Base-by-base conservation (phyloP, 164 flowering plant genomes). In the Taxillus chinensis region DNA sequence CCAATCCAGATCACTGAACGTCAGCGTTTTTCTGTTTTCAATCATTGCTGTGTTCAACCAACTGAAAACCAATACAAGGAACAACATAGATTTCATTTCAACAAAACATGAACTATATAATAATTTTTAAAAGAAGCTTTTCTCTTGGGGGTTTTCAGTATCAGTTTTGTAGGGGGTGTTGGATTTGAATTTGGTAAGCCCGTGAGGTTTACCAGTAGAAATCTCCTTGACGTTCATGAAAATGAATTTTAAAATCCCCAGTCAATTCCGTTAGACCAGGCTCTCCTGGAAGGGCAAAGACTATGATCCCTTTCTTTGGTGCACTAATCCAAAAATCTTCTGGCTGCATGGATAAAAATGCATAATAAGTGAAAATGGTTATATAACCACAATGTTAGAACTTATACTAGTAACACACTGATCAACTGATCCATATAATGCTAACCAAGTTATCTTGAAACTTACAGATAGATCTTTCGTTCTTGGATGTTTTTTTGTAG, bases 161-260 rank as follows among this genome's bases (percentile, higher is more conserved):
- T 27, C 27, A 27, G 27, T 27, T 27, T 27, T 27, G 27, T 27
- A 0, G 27, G 27, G 27, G 27, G 27, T 27, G 27, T 27, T 27
- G 27, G 27, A 27, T 27, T 27, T 27, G 27, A 27, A 27, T 0
- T 27, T 27, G 27, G 27, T 27, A 27, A 27, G 27, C 27, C 27
- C 27, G 27, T 27, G 27, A 27, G 27, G 27, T 27, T 27, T 13
- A 90, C 98, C 85, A 92, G 80, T 92, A 92, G 66, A 92, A 92
- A 77, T 92, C 97, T 72, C 98, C 98, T 76, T 92, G 93, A 45
- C 88, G 86, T 53, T 92, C 98, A 75, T 88, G 98, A 79, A 92
- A 92, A 62, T 85, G 87, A 68, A 92, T 72, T 77, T 90, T 92
- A 74, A 92, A 92, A 74, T 92, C 98, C 48, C 98, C 98, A 65